These are phyloP conservation scores for Aspergillus viridinutans DNA, from an alignment of 2,329 filamentous ascomycete genomes.

Conservation along the genomic window DNA sequence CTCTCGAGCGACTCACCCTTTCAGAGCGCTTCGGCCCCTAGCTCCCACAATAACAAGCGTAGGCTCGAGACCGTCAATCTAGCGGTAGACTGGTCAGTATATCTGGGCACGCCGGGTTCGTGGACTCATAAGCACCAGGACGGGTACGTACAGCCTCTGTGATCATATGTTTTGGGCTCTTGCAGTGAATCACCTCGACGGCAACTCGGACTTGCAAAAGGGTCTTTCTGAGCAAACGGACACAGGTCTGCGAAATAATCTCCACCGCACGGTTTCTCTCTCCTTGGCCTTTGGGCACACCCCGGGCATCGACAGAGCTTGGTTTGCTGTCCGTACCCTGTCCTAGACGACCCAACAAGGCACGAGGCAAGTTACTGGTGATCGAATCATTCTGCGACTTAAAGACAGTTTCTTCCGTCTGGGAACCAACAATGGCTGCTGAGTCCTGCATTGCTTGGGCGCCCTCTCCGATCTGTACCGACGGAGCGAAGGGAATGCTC, in stretches of 20 bases:
- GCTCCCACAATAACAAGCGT: constrained; percentile 92
- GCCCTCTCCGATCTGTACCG: constrained; percentile 63
- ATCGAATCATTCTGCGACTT: constrained; percentile 35
- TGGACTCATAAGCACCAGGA: not conserved
- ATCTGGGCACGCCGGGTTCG: not conserved
- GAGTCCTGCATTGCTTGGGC: constrained; percentile 72
- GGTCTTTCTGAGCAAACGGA: constrained; percentile 85
- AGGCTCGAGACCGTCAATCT: constrained; percentile 85
- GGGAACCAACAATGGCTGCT: constrained; percentile 60
- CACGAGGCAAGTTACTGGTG: constrained; percentile 24
- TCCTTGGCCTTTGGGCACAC: constrained; percentile 62
- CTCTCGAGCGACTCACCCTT: constrained; percentile 63
- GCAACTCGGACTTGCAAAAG: constrained; percentile 87
- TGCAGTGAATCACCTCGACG: constrained; percentile 96
- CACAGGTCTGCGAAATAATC: constrained; percentile 75
- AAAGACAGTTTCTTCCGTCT: constrained; percentile 53
- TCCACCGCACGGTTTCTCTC: constrained; percentile 79
- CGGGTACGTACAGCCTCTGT: constrained; percentile 68
- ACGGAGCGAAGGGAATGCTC: constrained; percentile 29
- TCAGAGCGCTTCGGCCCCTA: constrained; percentile 82
- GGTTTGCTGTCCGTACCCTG: constrained; percentile 36
- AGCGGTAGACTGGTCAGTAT: constrained; percentile 10
- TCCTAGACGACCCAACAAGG: constrained; percentile 32
- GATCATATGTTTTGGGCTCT: constrained; percentile 92
- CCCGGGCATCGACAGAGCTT: constrained; percentile 47